Evolutionary conservation across 148 eudicot species (phyloP).

Genomic region (Camellia japonica): DNA sequence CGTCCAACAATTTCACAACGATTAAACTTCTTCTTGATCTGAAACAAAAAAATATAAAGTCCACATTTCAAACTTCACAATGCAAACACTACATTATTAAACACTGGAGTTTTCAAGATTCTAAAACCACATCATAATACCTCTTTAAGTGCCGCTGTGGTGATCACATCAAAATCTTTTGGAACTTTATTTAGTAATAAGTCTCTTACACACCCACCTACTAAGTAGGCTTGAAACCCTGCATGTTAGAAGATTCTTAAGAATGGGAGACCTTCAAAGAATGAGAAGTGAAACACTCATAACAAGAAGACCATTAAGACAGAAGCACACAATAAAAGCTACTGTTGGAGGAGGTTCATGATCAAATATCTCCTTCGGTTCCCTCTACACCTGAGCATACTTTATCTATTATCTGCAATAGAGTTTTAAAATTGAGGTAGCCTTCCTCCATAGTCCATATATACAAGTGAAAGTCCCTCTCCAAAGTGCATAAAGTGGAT

Average conservation of each 20-base stretch:
- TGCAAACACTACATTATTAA: background rate
- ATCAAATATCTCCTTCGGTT: background rate
- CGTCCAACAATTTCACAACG: constrained; percentile 68
- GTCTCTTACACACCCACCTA: constrained; percentile 99
- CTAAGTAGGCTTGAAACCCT: constrained; percentile 88
- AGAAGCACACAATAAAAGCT: background rate
- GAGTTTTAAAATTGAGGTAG: background rate
- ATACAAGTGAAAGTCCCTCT: background rate
- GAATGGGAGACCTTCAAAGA: background rate
- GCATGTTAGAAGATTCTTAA: constrained; percentile 28
- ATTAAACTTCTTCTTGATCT: constrained; percentile 58
- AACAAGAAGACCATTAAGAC: background rate
- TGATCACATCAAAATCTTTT: constrained; percentile 91
- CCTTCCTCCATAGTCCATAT: background rate
- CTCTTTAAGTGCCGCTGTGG: constrained; percentile 71
- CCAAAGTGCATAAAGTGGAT: background rate
- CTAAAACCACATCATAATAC: constrained; percentile 27
- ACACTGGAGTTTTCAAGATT: background rate
- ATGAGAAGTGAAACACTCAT: background rate
- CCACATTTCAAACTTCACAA: background rate
- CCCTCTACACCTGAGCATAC: background rate
- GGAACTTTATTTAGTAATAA: constrained; percentile 70
- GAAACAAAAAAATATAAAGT: constrained; percentile 14
- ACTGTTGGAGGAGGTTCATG: background rate
- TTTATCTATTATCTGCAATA: background rate